phyloP scores from a whole-genome alignment of 2,329 filamentous ascomycete species.

The Aureobasidium sp. region DNA sequence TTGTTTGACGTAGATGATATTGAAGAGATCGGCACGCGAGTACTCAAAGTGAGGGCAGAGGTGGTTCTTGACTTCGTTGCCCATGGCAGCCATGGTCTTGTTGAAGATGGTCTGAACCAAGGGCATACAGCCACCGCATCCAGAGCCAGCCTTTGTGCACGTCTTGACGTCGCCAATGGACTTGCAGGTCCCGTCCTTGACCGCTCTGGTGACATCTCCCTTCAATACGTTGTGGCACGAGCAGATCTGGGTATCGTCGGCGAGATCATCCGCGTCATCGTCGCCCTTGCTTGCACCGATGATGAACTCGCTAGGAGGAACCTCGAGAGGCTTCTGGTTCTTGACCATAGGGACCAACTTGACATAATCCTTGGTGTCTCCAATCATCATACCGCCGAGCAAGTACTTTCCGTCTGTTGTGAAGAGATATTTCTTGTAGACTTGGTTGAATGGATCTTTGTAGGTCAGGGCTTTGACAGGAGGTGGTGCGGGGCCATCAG shows the following conservation, averaged over 20 bases:
- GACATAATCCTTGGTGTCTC: conserved; percentile 82
- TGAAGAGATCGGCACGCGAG: conserved; percentile 81
- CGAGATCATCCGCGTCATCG: conserved; percentile 69
- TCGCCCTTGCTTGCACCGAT: conserved; percentile 66
- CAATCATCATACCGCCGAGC: conserved; percentile 96
- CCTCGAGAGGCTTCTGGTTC: conserved; percentile 67
- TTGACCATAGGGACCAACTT: conserved; percentile 84
- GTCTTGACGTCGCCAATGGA: conserved; percentile 75
- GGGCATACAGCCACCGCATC: conserved; percentile 84
- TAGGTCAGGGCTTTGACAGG: conserved; percentile 79
- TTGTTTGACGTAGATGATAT: conserved; percentile 76
- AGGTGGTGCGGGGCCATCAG: conserved; percentile 47
- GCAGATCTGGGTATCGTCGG: conserved; percentile 81
- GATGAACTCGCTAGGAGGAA: conserved; percentile 75
- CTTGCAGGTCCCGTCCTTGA: conserved; percentile 74
- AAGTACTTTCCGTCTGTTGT: conserved; percentile 83
- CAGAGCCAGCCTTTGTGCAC: conserved; percentile 85
- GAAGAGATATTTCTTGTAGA: conserved; percentile 93
- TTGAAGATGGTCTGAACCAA: conserved; percentile 86
- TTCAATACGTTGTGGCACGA: conserved; percentile 91
- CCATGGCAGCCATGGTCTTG: conserved; percentile 75
- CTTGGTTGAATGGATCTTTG: conserved; percentile 76
- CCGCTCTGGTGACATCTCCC: conserved; percentile 61
- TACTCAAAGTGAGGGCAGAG: conserved; percentile 77
- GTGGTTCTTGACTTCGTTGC: conserved; percentile 79